Percentiles rank a stretch among this genome's conserved stretches.
Evolutionary conservation across 2,329 filamentous ascomycete genomes (phyloP).

Genomic region (Bipolaris victoriae): DNA sequence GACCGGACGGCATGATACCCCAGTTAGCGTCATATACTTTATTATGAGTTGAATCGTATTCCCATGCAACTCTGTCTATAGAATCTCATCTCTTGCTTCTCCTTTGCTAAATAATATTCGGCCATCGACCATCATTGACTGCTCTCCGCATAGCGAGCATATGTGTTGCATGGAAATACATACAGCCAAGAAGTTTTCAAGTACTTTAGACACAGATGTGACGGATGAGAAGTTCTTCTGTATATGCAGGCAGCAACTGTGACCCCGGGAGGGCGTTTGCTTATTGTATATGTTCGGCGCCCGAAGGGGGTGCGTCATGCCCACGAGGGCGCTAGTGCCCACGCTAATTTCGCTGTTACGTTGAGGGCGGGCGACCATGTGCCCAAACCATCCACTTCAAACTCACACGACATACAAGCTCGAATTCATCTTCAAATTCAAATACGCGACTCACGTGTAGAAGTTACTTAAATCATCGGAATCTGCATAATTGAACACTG

Average conservation of each 20-base stretch:
- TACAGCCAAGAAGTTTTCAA: background rate
- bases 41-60: background rate
- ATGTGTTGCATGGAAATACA: background rate
- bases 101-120: background rate
- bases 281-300: background rate
- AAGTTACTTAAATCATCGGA: conserved; percentile 7
- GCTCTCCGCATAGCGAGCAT: background rate
- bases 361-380: conserved; percentile 19
- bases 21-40: background rate
- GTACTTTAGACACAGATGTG: background rate
- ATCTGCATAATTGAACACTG: conserved; percentile 18
- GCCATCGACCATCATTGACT: background rate
- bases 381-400: conserved; percentile 17
- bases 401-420: conserved; percentile 17
- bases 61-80: background rate
- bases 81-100: background rate
- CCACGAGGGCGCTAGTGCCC: conserved; percentile 22
- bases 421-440: conserved; percentile 9
- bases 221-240: background rate
- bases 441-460: conserved; percentile 27
- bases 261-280: background rate
- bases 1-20: conserved; percentile 2
- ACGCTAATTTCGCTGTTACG: conserved; percentile 20
- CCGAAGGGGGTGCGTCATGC: conserved; percentile 10
- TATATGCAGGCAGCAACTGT: background rate